These are phyloP conservation scores for Cnidoscolus chayamansa DNA, from an alignment of 441 rosid genomes.

Conservation along the genomic window DNA sequence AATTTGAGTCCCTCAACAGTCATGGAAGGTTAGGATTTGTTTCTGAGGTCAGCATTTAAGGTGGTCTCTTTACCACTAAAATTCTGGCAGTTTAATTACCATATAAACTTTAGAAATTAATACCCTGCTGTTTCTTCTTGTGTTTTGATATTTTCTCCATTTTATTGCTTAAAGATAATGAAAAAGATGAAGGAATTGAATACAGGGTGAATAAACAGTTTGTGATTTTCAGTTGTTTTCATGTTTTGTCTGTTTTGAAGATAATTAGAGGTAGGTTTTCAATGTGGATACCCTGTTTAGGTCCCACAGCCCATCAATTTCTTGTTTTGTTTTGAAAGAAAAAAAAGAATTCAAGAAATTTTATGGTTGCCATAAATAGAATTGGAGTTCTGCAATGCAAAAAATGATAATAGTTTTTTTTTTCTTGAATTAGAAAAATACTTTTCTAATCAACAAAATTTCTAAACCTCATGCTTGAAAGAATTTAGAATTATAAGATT, in stretches of 20 bases:
- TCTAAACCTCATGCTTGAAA: no score
- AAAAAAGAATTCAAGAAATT: no score
- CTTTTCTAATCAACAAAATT: no score
- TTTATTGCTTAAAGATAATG: no score
- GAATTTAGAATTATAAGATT: no score
- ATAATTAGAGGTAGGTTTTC: not conserved
- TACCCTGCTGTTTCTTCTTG: not conserved
- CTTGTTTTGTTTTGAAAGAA: not conserved
- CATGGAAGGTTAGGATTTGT: not conserved
- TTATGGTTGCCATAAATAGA: no score
- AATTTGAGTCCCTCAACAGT: constrained; percentile 1
- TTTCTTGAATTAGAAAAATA: no score
- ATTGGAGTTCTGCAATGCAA: no score
- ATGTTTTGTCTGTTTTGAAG: not conserved
- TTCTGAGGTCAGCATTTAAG: constrained; percentile 29
- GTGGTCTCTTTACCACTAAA: constrained; percentile 30
- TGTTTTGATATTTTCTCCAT: not conserved
- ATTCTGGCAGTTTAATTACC: constrained; percentile 19
- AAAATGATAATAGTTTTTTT: no score
- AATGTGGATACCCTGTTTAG: no score
- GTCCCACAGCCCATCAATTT: not conserved
- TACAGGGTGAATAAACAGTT: constrained; percentile 10
- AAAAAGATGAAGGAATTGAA: not conserved
- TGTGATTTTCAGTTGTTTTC: constrained; percentile 10
- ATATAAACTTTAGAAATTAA: constrained; percentile 16